These are phyloP conservation scores for Lecanicillium sp. DNA, from an alignment of 2,329 filamentous ascomycete genomes.

Conservation along the genomic window DNA sequence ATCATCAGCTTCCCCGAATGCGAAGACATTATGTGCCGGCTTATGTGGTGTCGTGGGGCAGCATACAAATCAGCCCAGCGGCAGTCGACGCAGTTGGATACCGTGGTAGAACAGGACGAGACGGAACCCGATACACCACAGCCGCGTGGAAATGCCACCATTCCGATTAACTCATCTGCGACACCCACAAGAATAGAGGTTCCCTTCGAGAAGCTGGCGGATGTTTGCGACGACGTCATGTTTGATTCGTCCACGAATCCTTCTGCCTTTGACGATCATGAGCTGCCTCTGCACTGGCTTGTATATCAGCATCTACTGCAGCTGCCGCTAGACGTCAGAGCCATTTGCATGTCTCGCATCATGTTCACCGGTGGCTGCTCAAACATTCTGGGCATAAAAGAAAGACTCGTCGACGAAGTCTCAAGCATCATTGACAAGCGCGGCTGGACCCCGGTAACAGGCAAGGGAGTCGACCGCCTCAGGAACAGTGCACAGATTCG, in stretches of 20 bases:
- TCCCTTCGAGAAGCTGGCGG: conserved; percentile 63
- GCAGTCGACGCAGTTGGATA: conserved; percentile 36
- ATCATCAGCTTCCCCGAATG: conserved; percentile 68
- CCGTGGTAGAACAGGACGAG: conserved; percentile 54
- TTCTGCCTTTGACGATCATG: conserved; percentile 74
- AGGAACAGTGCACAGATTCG: conserved; percentile 39
- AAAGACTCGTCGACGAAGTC: conserved; percentile 71
- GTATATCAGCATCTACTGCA: conserved; percentile 70
- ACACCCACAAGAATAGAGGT: conserved; percentile 55
- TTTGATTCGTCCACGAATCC: conserved; percentile 52
- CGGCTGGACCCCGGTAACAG: conserved; percentile 73
- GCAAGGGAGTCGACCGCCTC: conserved; percentile 57
- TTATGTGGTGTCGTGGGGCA: conserved; percentile 64
- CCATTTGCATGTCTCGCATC: conserved; percentile 81
- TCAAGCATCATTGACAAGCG: conserved; percentile 56
- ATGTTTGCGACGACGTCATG: conserved; percentile 69
- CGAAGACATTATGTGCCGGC: conserved; percentile 68
- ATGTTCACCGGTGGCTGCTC: conserved; percentile 80
- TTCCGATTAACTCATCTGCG: conserved; percentile 41
- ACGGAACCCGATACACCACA: conserved; percentile 30
- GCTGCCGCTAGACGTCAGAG: conserved; percentile 75
- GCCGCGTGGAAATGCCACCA: conserved; percentile 23
- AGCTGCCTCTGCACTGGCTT: conserved; percentile 69
- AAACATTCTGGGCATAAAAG: conserved; percentile 71
- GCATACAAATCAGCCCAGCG: conserved; percentile 27